Conservation (phyloP, 2,329 filamentous ascomycete genomes). For the Cladosporium sp. region DNA sequence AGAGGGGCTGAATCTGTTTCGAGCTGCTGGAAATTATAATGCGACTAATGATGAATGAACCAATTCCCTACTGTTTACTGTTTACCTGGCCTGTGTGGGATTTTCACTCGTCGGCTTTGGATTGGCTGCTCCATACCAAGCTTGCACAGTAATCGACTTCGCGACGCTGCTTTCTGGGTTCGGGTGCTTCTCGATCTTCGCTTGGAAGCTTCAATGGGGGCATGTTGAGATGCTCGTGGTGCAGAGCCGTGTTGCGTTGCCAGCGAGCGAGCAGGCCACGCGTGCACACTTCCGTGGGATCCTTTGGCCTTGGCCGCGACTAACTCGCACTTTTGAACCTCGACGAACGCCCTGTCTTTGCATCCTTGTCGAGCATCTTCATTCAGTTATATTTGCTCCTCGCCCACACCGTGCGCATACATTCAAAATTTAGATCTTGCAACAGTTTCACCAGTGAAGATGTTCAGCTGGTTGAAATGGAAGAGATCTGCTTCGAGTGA, state of each 20-base stretch:
- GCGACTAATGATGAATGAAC: slow-evolving; percentile 7
- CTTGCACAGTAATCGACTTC: not conserved
- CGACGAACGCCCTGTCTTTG: too few relatives aligned
- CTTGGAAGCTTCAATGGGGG: not conserved
- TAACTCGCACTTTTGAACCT: too few relatives aligned
- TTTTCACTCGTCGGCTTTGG: not conserved
- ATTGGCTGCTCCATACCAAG: not conserved
- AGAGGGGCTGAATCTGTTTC: slow-evolving; percentile 22
- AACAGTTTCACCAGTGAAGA: not conserved
- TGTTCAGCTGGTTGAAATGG: not conserved
- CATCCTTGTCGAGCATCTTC: too few relatives aligned
- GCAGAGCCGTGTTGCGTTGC: too few relatives aligned
- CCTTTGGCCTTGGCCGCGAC: too few relatives aligned
- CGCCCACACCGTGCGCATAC: not conserved
- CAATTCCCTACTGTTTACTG: not conserved
- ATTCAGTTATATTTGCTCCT: too few relatives aligned
- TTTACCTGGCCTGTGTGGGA: not conserved
- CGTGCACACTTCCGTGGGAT: too few relatives aligned
- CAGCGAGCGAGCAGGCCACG: too few relatives aligned
- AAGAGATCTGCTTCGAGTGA: not conserved
- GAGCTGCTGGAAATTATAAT: not conserved
- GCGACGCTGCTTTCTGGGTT: not conserved
- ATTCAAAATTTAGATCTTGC: too few relatives aligned
- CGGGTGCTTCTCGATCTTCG: not conserved
- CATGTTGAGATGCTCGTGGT: not conserved